These are phyloP conservation scores for Penicillium dipodomyicola DNA, from an alignment of 495 filamentous ascomycete genomes.

Conservation along the genomic window DNA sequence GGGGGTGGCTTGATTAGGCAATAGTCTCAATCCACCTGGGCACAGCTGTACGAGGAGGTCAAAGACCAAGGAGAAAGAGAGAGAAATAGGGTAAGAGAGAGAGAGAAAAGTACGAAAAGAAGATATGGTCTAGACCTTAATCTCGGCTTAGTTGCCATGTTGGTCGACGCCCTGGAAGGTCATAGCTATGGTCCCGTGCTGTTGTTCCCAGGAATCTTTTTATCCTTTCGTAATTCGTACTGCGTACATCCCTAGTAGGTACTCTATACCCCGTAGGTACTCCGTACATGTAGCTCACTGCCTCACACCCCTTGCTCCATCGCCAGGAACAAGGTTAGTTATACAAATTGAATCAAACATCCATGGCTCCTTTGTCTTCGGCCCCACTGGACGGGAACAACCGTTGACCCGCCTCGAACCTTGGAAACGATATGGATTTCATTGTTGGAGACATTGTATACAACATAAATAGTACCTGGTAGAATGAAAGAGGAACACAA, in stretches of 20 bases:
- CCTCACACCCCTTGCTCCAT: background rate
- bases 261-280: background rate
- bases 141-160: slow-evolving; percentile 6
- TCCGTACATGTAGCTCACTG: background rate
- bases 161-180: background rate
- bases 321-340: background rate
- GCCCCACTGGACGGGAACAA: slow-evolving; percentile 11
- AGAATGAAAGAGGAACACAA: background rate
- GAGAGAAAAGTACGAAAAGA: background rate
- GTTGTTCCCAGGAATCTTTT: background rate
- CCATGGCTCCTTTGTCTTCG: slow-evolving; percentile 2
- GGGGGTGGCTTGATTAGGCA: slow-evolving; percentile 4
- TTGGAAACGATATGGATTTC: background rate
- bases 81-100: background rate
- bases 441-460: background rate
- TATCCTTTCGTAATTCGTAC: background rate
- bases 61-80: background rate
- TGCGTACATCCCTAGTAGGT: background rate
- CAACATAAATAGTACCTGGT: background rate
- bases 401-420: slow-evolving; percentile 8
- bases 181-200: background rate
- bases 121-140: background rate
- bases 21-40: background rate
- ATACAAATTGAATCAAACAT: background rate
- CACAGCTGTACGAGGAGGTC: background rate